Conservation (phyloP, 1,284 basidiomycete genomes). For the Irpex lacteus region DNA sequence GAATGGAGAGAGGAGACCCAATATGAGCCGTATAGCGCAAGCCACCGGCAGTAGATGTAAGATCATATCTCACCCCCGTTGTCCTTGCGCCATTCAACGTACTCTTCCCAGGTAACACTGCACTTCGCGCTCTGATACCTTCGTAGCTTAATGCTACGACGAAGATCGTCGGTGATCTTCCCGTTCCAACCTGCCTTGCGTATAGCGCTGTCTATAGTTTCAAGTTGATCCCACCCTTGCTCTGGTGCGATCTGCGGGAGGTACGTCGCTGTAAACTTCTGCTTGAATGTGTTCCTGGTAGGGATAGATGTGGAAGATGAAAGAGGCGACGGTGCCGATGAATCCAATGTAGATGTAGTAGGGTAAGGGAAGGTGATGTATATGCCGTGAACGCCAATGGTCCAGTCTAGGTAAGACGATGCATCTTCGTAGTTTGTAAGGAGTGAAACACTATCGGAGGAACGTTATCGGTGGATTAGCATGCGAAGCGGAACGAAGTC, state of each 20-base stretch:
- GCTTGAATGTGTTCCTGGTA: constrained; percentile 46
- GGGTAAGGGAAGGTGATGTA: constrained; percentile 86
- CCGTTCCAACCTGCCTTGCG: constrained; percentile 91
- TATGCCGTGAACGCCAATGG: constrained; percentile 89
- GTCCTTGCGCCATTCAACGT: constrained; percentile 63
- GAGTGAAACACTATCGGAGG: constrained; percentile 70
- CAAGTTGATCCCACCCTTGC: constrained; percentile 90
- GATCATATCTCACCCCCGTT: constrained; percentile 36
- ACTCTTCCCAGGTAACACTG: constrained; percentile 75
- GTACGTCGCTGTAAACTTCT: constrained; percentile 84
- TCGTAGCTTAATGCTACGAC: constrained; percentile 74
- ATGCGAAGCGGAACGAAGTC: constrained; percentile 1
- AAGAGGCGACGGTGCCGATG: constrained; percentile 63
- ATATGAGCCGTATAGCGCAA: not conserved
- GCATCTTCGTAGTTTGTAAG: constrained; percentile 92
- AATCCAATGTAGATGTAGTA: constrained; percentile 46
- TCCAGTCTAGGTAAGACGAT: constrained; percentile 88
- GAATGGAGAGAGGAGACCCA: not conserved
- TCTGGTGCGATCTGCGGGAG: constrained; percentile 92
- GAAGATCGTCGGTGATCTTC: constrained; percentile 78
- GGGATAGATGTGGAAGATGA: constrained; percentile 63
- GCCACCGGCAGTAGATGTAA: not conserved
- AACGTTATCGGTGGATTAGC: constrained; percentile 1
- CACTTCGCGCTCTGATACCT: constrained; percentile 86
- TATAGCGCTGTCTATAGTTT: constrained; percentile 89